Evolutionary conservation across 352 stramenopile species (phyloP).

Genomic region (Phytopythium mirpurense): DNA sequence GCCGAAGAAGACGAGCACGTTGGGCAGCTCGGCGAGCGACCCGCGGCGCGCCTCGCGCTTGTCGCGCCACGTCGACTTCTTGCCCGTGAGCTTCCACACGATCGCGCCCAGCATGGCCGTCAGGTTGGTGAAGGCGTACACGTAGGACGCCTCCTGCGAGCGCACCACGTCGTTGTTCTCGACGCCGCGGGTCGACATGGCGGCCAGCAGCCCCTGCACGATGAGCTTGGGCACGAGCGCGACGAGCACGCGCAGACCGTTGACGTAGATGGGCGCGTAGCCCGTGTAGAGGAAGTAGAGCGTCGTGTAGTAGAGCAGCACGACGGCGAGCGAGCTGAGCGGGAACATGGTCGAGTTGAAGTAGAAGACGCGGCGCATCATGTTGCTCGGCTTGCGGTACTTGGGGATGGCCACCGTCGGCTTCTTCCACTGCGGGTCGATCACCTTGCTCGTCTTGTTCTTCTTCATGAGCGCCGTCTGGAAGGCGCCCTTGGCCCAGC

Average conservation of each 20-base stretch:
- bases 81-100: slow-evolving; percentile 80
- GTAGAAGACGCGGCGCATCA: slow-evolving; percentile 85
- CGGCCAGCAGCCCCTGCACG: slow-evolving; percentile 64
- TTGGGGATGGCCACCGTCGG: slow-evolving; percentile 66
- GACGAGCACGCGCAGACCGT: slow-evolving; percentile 58
- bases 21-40: slow-evolving; percentile 71
- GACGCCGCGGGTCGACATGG: slow-evolving; percentile 68
- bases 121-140: slow-evolving; percentile 81
- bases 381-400: slow-evolving; percentile 77
- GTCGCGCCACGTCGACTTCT: slow-evolving; percentile 66
- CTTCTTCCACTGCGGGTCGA: slow-evolving; percentile 78
- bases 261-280: slow-evolving; percentile 78
- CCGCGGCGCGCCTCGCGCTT: slow-evolving; percentile 56
- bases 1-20: slow-evolving; percentile 78
- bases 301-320: slow-evolving; percentile 84
- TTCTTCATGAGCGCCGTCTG: slow-evolving; percentile 83
- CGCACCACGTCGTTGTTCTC: slow-evolving; percentile 81
- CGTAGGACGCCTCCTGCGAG: slow-evolving; percentile 74
- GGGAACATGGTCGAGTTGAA: slow-evolving; percentile 80
- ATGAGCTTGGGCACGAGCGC: slow-evolving; percentile 73
- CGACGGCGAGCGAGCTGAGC: slow-evolving; percentile 64
- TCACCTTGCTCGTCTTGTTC: slow-evolving; percentile 51
- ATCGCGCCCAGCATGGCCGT: slow-evolving; percentile 68
- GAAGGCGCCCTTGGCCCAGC: slow-evolving; percentile 85
- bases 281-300: slow-evolving; percentile 85